phyloP scores from a whole-genome alignment of 129 eudicot genomes.

The Deinandra increscens region DNA sequence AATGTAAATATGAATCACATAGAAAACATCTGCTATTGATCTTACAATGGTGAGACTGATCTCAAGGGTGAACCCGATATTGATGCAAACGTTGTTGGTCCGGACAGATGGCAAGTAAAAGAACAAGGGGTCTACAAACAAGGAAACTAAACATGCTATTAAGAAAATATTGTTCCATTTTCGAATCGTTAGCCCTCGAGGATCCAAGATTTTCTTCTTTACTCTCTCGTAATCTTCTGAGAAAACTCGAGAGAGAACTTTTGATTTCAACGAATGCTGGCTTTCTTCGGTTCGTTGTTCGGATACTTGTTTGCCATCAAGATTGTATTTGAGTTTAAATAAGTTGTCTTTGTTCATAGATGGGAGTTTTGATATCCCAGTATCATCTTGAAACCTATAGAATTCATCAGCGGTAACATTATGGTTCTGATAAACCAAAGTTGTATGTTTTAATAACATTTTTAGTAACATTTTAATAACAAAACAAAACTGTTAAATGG shows the following conservation, averaged over 20 bases:
- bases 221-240: constrained; percentile 92
- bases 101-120: constrained; percentile 72
- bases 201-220: constrained; percentile 77
- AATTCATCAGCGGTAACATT: constrained; percentile 18
- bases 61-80: constrained; percentile 64
- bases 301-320: constrained; percentile 56
- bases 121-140: constrained; percentile 93
- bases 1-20: constrained; percentile 67
- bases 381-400: constrained; percentile 61
- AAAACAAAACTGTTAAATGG: constrained; percentile 2
- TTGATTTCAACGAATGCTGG: constrained; percentile 54
- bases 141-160: constrained; percentile 80
- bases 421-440: constrained; percentile 4
- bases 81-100: constrained; percentile 43
- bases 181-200: constrained; percentile 64
- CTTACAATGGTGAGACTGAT: constrained; percentile 65
- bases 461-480: too few relatives aligned
- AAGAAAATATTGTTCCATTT: constrained; percentile 88
- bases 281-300: constrained; percentile 34
- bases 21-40: constrained; percentile 72
- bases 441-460: constrained; percentile 3
- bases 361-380: constrained; percentile 41
- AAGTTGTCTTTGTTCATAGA: constrained; percentile 40
- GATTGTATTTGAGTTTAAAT: constrained; percentile 51
- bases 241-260: constrained; percentile 90